Conservation (phyloP, 164 flowering plant species). For the Aristolochia contorta region DNA sequence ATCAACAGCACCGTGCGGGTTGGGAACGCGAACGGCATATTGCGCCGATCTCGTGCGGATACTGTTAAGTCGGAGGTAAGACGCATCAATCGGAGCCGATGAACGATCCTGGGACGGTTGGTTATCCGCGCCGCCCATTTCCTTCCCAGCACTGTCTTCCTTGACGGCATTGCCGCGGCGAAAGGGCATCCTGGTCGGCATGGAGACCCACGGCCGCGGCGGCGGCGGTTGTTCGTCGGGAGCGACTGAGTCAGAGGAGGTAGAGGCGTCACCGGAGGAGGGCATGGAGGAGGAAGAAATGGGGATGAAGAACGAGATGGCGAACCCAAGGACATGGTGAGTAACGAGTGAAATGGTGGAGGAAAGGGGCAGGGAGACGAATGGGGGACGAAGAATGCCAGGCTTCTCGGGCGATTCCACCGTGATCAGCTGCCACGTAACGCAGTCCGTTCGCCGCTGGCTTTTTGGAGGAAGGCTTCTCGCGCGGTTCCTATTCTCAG, state of each 20-base stretch:
- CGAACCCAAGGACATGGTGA: slow-evolving; percentile 4
- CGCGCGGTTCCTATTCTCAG: no score
- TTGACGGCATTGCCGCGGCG: slow-evolving; percentile 17
- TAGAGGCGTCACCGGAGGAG: background rate
- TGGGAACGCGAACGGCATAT: slow-evolving; percentile 19
- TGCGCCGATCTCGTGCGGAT: slow-evolving; percentile 42
- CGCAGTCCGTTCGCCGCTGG: no score
- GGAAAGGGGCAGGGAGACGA: slow-evolving; percentile 18
- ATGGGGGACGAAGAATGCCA: slow-evolving; percentile 1
- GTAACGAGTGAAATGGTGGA: background rate
- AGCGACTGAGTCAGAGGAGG: background rate
- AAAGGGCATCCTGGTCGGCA: slow-evolving; percentile 23
- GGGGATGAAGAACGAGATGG: no score
- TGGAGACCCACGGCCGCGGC: slow-evolving; percentile 7
- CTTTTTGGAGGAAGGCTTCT: no score
- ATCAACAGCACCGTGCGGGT: slow-evolving; percentile 17
- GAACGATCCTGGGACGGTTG: background rate
- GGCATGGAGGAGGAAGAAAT: slow-evolving; percentile 7
- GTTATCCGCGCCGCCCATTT: slow-evolving; percentile 8
- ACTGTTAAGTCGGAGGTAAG: slow-evolving; percentile 51
- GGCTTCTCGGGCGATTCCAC: slow-evolving; percentile 47
- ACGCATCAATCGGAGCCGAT: slow-evolving; percentile 29
- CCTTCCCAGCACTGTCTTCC: slow-evolving; percentile 2
- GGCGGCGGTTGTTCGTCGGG: slow-evolving; percentile 4
- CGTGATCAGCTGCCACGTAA: slow-evolving; percentile 17